These are phyloP conservation scores for Vinca major DNA, from an alignment of 305 asterid genomes.

Conservation along the genomic window DNA sequence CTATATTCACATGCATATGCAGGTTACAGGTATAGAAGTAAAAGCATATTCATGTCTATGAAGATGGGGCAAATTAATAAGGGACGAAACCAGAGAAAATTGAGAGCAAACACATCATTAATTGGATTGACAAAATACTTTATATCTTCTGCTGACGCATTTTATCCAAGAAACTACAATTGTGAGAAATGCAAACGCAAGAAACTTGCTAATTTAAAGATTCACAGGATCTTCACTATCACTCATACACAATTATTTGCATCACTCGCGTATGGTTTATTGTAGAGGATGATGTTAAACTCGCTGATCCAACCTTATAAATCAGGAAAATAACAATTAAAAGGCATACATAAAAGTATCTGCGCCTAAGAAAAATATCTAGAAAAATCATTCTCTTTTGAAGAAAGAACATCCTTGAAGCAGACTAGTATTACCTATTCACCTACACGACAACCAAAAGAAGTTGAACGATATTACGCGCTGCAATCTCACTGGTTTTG, in stretches of 20 bases:
- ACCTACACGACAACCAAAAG: no score
- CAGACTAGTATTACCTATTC: no score
- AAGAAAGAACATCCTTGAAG: not conserved
- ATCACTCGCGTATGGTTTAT: not conserved
- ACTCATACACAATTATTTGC: not conserved
- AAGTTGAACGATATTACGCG: no score
- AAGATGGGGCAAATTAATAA: not conserved
- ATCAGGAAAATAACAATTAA: not conserved
- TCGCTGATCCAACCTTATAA: not conserved
- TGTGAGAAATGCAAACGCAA: not conserved
- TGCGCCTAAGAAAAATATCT: no score
- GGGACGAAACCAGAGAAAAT: not conserved
- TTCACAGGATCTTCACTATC: not conserved
- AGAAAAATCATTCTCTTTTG: no score
- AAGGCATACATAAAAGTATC: no score
- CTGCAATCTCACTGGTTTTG: no score
- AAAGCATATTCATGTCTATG: not conserved
- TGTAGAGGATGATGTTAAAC: not conserved
- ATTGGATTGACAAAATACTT: not conserved
- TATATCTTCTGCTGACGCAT: not conserved
- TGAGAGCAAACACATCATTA: not conserved
- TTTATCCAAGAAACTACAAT: not conserved
- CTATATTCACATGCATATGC: not conserved
- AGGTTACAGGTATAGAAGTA: not conserved
- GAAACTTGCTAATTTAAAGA: not conserved